Percentiles rank a stretch among this genome's conserved stretches.
These are phyloP conservation scores for Pyricularia sp. DNA, from an alignment of 2,329 filamentous ascomycete species.

Conservation along the genomic window DNA sequence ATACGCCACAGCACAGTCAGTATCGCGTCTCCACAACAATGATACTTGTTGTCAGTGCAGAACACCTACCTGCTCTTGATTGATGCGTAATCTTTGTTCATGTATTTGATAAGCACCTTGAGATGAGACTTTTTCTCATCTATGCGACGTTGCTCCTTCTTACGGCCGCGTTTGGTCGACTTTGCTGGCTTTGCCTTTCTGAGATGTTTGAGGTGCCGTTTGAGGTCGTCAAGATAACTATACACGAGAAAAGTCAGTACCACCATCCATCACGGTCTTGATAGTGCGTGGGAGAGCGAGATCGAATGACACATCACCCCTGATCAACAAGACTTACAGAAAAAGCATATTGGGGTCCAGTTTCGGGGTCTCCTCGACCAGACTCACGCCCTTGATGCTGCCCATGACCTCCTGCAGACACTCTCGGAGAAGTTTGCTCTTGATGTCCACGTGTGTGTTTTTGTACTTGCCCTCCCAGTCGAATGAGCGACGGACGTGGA, in stretches of 20 bases:
- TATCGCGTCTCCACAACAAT: no score
- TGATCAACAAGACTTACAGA: constrained; percentile 30
- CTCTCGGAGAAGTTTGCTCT: constrained; percentile 69
- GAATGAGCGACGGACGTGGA: constrained; percentile 75
- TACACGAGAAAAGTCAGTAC: constrained; percentile 13
- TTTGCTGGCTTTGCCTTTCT: constrained; percentile 44
- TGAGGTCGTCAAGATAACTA: constrained; percentile 71
- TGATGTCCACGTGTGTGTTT: constrained; percentile 69
- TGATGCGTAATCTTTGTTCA: constrained; percentile 61
- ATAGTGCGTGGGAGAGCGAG: neutral
- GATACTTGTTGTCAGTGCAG: neutral
- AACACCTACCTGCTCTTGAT: constrained; percentile 52
- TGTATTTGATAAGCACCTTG: constrained; percentile 42
- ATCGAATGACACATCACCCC: no score
- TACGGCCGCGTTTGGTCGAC: constrained; percentile 44
- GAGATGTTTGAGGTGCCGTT: constrained; percentile 51
- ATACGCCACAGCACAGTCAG: constrained; percentile 6
- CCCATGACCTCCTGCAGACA: constrained; percentile 64
- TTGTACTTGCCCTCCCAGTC: constrained; percentile 77
- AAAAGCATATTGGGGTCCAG: constrained; percentile 65
- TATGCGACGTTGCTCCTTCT: constrained; percentile 50
- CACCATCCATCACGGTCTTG: no score
- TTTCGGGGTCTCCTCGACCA: constrained; percentile 71
- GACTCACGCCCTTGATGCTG: constrained; percentile 65
- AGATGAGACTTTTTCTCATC: constrained; percentile 53